Evolutionary conservation across 2,329 filamentous ascomycete species (phyloP).

Genomic region (Ophiosphaerella herpotricha): DNA sequence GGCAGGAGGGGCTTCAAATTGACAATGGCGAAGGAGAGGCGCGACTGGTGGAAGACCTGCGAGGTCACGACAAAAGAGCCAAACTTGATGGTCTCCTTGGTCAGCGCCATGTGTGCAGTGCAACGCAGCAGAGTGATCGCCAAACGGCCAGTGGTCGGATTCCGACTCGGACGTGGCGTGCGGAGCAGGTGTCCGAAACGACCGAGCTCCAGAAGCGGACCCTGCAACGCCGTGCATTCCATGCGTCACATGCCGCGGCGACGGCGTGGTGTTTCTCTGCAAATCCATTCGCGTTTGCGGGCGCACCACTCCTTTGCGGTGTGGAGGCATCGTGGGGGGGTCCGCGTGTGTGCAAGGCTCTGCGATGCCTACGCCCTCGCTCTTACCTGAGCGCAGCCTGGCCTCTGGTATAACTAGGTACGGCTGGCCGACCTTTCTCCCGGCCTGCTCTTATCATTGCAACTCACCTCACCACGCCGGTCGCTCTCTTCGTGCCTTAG

Average conservation of each 20-base stretch:
- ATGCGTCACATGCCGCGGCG: conserved; percentile 15
- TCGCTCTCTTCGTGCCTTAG: conserved; percentile 11
- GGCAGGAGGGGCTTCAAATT: conserved; percentile 95
- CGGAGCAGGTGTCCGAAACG: conserved; percentile 6
- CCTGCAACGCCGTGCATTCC: too few species aligned
- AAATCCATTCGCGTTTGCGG: conserved; percentile 22
- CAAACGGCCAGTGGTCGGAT: too few species aligned
- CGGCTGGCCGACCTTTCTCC: too few species aligned
- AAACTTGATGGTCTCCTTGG: conserved; percentile 49
- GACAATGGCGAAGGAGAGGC: conserved; percentile 82
- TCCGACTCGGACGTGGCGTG: background rate
- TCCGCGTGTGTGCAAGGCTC: background rate
- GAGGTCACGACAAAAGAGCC: conserved; percentile 51
- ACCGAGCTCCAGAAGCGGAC: background rate
- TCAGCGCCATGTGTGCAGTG: conserved; percentile 41
- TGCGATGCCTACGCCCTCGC: conserved; percentile 1
- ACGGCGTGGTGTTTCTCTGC: conserved; percentile 17
- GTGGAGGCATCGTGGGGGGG: conserved; percentile 19
- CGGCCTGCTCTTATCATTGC: background rate
- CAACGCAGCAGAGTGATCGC: conserved; percentile 1
- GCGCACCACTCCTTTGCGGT: conserved; percentile 12
- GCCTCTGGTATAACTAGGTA: background rate
- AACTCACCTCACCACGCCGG: conserved; percentile 4
- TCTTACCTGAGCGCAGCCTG: background rate
- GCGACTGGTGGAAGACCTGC: conserved; percentile 80